Base-by-base conservation (phyloP, 129 eudicot genomes). In the Glebionis coronaria region DNA sequence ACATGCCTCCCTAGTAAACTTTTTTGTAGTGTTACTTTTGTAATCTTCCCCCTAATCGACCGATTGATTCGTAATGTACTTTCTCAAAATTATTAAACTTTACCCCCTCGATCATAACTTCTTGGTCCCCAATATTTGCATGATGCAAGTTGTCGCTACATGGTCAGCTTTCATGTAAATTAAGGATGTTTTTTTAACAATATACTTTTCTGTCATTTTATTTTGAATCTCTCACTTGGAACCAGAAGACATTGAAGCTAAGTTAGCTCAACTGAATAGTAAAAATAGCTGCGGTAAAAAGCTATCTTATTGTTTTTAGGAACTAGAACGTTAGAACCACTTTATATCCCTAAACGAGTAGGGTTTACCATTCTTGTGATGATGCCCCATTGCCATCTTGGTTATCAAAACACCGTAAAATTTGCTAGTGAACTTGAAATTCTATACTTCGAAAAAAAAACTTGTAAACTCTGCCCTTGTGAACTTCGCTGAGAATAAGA, bases 171-270 rank as follows among this genome's bases (percentile, higher is more conserved):
- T 57, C 90, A 84, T 82, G 90, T 78, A 44, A 12, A 21, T 12
- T 14, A 52, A 57, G 31, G 31, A 1, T n/a, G n/a, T n/a, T 27
- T 3, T 27, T 9, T 12, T 21, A 25, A 57, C 15, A 5, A n/a
- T 4, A 1, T 6, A 4, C 44, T 9, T 15, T 3, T 49, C 1
- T 21, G 11, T 23, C 3, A 1, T 31, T 44, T 11, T 28, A 8
- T 44, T 13, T 35, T 11, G 15, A 35, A 44, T 1, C 3, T 15
- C 10, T 78, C 44, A 8, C 5, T 35, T 84, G 96, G 81, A 74
- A 79, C 83, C 87, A 35, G 91, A 88, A 56, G 82, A 77, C 0
- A 85, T 85, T 60, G 95, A 88, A 71, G 82, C 56, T 0, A 90
- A 72, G 58, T 78, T 88, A 56, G 89, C 74, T 9, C 25, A 49